Evolutionary conservation across 345 rosid species (phyloP).

Genomic region (Carallia pectinifolia): DNA sequence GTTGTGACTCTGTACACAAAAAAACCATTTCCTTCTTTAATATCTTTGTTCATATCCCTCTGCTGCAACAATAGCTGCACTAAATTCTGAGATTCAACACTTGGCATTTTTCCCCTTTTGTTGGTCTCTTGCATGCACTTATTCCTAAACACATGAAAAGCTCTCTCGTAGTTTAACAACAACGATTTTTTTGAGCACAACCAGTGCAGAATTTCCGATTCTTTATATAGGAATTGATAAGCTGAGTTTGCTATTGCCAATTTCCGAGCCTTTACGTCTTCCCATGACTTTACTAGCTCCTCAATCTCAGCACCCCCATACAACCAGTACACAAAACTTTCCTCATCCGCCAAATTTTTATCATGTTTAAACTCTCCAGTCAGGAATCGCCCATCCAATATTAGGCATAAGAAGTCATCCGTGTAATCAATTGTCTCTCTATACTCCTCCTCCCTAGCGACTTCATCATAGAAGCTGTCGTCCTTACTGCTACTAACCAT

Average conservation of each 20-base stretch:
- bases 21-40: background rate
- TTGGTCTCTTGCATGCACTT: background rate
- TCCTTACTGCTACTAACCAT: background rate
- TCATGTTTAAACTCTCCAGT: background rate
- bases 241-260: background rate
- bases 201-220: background rate
- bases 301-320: background rate
- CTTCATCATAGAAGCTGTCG: background rate
- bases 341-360: background rate
- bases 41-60: background rate
- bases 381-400: slow-evolving; percentile 1
- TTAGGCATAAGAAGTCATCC: background rate
- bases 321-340: background rate
- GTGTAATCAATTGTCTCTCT: background rate
- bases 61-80: background rate
- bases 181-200: background rate
- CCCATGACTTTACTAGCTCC: background rate
- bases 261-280: background rate
- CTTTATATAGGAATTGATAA: background rate
- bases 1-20: no score
- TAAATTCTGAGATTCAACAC: background rate
- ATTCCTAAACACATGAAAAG: background rate
- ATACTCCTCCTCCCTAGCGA: background rate
- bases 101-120: background rate
- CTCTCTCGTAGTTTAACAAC: background rate